A percentile compares a stretch with the other conserved stretches of the same genome.
Conservation (phyloP, 2,329 filamentous ascomycete genomes). For the Daldinia sp. region DNA sequence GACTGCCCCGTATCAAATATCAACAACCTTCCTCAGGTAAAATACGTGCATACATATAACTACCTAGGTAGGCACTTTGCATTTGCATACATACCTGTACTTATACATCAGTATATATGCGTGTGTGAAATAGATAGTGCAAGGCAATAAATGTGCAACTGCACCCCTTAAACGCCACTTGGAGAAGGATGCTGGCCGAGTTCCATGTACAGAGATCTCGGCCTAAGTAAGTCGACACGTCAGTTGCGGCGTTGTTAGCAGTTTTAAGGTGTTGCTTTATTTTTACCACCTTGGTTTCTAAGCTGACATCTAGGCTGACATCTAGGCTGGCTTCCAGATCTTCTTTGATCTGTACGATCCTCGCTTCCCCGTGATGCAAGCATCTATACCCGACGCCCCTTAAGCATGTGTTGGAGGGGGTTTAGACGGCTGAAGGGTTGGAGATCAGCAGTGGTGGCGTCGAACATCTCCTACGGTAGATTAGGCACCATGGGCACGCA, state of each 20-base stretch:
- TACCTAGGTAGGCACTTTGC: no score
- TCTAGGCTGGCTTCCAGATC: neutral
- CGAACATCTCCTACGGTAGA: constrained; percentile 1
- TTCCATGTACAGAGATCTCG: neutral
- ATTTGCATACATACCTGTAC: constrained; percentile 6
- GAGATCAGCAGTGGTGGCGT: constrained; percentile 5
- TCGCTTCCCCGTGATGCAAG: constrained; percentile 2
- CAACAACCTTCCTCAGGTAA: neutral
- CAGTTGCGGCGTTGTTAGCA: neutral
- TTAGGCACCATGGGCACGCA: constrained; percentile 2
- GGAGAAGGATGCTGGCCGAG: constrained; percentile 7
- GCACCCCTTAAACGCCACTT: constrained; percentile 29
- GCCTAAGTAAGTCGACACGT: constrained; percentile 4
- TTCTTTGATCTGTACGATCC: neutral
- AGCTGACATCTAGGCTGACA: neutral
- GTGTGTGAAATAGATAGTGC: neutral
- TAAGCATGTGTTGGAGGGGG: neutral
- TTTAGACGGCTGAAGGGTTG: neutral
- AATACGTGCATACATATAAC: neutral
- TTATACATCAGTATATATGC: neutral
- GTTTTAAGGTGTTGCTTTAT: constrained; percentile 5
- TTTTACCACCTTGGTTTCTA: constrained; percentile 11
- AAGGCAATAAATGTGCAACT: constrained; percentile 7
- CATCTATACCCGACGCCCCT: constrained; percentile 3
- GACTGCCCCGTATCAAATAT: neutral